These are phyloP conservation scores for Raffaelea albimanens DNA, from an alignment of 2,329 filamentous ascomycete genomes.

Conservation along the genomic window DNA sequence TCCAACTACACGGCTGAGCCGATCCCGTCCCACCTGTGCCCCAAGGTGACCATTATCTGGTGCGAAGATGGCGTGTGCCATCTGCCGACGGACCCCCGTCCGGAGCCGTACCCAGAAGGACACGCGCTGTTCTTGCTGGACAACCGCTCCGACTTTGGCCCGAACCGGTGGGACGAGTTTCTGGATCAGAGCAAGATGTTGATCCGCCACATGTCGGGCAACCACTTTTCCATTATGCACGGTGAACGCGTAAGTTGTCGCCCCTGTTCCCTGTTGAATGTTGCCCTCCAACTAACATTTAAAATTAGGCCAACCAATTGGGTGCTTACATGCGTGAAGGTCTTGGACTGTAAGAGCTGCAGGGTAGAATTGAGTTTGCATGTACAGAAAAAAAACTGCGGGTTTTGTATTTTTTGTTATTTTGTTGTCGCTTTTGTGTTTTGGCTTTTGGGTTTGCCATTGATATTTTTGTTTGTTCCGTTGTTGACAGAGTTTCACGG, in stretches of 20 bases:
- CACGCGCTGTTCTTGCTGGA: slow-evolving; percentile 63
- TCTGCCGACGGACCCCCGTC: slow-evolving; percentile 53
- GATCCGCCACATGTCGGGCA: slow-evolving; percentile 58
- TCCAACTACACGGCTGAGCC: slow-evolving; percentile 59
- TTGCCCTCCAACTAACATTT: no score
- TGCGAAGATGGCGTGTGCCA: slow-evolving; percentile 66
- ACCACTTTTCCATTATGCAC: slow-evolving; percentile 73
- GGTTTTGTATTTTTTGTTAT: no score
- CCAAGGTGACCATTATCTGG: slow-evolving; percentile 58
- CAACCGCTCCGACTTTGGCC: slow-evolving; percentile 61
- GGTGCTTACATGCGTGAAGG: slow-evolving; percentile 25
- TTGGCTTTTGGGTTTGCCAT: no score
- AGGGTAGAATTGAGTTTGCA: neutral
- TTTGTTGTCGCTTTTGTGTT: no score
- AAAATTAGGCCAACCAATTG: slow-evolving; percentile 25
- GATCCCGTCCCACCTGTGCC: slow-evolving; percentile 48
- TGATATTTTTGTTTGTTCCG: no score
- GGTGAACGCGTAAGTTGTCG: slow-evolving; percentile 31
- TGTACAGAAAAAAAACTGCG: no score
- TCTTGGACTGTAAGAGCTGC: slow-evolving; percentile 12
- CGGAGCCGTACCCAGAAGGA: slow-evolving; percentile 48
- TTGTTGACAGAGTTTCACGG: no score
- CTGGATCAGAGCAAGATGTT: slow-evolving; percentile 52
- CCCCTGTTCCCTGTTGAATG: neutral
- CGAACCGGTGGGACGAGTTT: slow-evolving; percentile 61